Evolutionary conservation across 345 rosid species (phyloP).

Genomic region (Cardiospermum halicacabum): DNA sequence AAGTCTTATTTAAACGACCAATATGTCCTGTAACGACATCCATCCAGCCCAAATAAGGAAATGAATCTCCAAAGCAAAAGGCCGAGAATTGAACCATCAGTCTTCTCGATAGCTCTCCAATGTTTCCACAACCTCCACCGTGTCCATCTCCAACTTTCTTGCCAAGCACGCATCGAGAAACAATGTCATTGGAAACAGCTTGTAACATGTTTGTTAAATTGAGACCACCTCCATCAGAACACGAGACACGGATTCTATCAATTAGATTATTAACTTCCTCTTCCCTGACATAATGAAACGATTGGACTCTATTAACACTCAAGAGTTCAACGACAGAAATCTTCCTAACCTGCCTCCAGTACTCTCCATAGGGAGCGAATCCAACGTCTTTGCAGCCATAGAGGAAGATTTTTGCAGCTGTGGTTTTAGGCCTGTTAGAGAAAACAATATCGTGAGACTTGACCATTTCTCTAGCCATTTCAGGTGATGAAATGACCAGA

Average conservation of each 20-base stretch:
- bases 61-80: background rate
- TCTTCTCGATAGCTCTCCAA: background rate
- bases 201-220: conserved; percentile 11
- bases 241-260: background rate
- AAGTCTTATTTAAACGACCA: background rate
- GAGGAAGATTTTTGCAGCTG: conserved; percentile 10
- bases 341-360: conserved; percentile 24
- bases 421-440: background rate
- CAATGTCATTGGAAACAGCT: background rate
- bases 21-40: background rate
- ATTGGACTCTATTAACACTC: conserved; percentile 16
- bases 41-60: background rate
- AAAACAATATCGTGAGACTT: conserved; percentile 3
- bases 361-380: conserved; percentile 25
- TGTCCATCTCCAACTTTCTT: background rate
- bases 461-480: conserved; percentile 12
- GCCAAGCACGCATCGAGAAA: conserved; percentile 18
- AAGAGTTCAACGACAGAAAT: conserved; percentile 16
- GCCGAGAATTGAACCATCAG: background rate
- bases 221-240: background rate
- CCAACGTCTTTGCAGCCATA: conserved; percentile 12
- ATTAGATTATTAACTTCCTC: conserved; percentile 20
- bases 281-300: conserved; percentile 23
- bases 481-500: background rate
- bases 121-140: too few relatives aligned